Conservation (phyloP, 108 stramenopile species). For the Seminavis robusta region DNA sequence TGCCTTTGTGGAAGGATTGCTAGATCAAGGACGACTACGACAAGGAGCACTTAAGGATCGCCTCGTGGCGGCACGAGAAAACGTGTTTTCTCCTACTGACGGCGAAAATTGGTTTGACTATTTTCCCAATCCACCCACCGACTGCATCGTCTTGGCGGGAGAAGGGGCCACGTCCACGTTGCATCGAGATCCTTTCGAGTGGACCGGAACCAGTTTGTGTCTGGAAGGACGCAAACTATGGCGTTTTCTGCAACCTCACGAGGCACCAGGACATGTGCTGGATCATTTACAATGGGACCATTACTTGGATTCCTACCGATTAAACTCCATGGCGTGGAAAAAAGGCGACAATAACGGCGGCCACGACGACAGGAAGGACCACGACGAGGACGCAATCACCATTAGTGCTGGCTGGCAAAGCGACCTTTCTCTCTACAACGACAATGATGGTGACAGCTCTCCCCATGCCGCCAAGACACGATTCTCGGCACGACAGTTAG, state of each 20-base stretch:
- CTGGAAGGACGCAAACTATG: slow-evolving; percentile 62
- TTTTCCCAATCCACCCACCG: slow-evolving; percentile 47
- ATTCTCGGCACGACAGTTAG: too few relatives aligned
- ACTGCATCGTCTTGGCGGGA: slow-evolving; percentile 56
- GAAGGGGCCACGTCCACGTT: slow-evolving; percentile 55
- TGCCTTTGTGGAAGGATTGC: slow-evolving; percentile 54
- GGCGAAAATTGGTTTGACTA: slow-evolving; percentile 50
- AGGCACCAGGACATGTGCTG: neutral
- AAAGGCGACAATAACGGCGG: slow-evolving; percentile 14
- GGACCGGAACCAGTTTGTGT: slow-evolving; percentile 66
- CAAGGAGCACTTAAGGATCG: neutral
- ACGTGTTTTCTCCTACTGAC: slow-evolving; percentile 6
- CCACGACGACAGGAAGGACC: too few relatives aligned
- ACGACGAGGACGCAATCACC: neutral
- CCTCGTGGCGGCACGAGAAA: slow-evolving; percentile 6
- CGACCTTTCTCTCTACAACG: slow-evolving; percentile 37
- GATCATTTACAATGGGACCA: slow-evolving; percentile 5
- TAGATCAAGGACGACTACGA: slow-evolving; percentile 4
- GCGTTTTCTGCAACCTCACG: slow-evolving; percentile 48
- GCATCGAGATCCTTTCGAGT: slow-evolving; percentile 73
- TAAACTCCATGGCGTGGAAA: slow-evolving; percentile 56
- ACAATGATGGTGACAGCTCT: slow-evolving; percentile 8
- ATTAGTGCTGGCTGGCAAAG: slow-evolving; percentile 67
- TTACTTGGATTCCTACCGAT: slow-evolving; percentile 37
- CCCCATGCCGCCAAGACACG: slow-evolving; percentile 25